Evolutionary conservation across 768 basidiomycete species (phyloP), one percentile per base, ranked within the genome.

Genomic region (Mycena chlorophos): DNA sequence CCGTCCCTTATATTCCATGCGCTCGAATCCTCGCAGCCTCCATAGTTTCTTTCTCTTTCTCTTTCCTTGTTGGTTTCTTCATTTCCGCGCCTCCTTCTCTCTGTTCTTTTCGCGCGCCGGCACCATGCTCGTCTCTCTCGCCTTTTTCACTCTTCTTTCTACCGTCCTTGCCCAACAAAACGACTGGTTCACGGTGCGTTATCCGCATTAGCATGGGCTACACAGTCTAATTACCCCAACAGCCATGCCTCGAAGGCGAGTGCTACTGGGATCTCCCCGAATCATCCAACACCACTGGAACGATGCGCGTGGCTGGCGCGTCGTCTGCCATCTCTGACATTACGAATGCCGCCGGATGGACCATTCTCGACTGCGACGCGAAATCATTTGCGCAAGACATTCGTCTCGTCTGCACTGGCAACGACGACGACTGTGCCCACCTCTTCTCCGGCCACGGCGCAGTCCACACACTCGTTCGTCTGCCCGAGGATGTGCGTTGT

Each of bases 381-480:
- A 12, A 8, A 13, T 10, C 20, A n/a, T 13, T 28, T 12, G 14
- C 12, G 5, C 45, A 46, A 25, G 27, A 46, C 26, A 46, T 46
- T 55, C 37, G 52, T 55, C 52, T 60, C 51, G 22, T 56, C 46
- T 56, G 62, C 62, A 48, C 58, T 16, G 58, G 55, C 2, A 48
- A 29, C 23, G 51, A 46, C 29, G 25, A 19, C 0, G 26, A 49
- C 38, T 75, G 74, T 56, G 58, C 61, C 50, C 70, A 73, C 51
- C 51, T 66, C 51, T 59, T 69, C 37, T 64, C 60, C 37, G 48
- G 38, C 13, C 12, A 20, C 37, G 71, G 70, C 14, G 70, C 70
- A 1, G 66, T 59, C 20, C 61, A 70, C 52, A 75, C 71, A 5
- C 49, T 75, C 10, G 73, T 75, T 25, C 66, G 72, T 29, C 58